Evolutionary conservation across 148 eudicot species (phyloP).

Genomic region (Spergularia marina): DNA sequence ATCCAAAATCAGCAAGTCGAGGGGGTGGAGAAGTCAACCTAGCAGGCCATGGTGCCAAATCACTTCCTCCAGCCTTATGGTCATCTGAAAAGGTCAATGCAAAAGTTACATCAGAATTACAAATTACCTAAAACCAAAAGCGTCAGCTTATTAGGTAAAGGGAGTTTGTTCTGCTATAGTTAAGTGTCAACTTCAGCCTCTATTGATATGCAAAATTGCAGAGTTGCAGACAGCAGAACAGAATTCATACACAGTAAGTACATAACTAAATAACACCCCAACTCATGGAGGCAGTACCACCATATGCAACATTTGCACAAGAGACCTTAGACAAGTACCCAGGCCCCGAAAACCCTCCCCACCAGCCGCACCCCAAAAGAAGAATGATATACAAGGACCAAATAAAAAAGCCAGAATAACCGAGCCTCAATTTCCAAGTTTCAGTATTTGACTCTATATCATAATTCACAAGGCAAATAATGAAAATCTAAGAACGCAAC

Average conservation of each 20-base stretch:
- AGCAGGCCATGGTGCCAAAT: conserved; percentile 95
- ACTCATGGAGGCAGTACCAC: background rate
- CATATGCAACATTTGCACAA: background rate
- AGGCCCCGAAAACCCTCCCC: too few species aligned
- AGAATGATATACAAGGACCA: too few species aligned
- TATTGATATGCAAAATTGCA: too few species aligned
- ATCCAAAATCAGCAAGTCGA: conserved; percentile 95
- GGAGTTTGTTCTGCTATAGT: too few species aligned
- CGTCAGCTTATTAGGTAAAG: too few species aligned
- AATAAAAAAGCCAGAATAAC: background rate
- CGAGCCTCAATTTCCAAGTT: background rate
- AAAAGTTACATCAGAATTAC: background rate
- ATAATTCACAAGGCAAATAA: background rate
- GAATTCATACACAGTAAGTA: background rate
- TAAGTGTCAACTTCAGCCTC: too few species aligned
- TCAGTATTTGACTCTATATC: background rate
- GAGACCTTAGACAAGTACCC: background rate
- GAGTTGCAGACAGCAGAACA: background rate
- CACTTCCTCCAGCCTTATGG: conserved; percentile 77
- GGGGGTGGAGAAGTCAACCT: conserved; percentile 92
- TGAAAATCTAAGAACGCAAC: background rate
- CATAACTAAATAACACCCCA: background rate
- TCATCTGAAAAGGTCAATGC: conserved; percentile 57
- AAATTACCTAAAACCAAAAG: background rate
- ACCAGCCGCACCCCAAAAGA: too few species aligned